phyloP scores from a whole-genome alignment of 1,284 basidiomycete genomes.

The Ustilago curta region DNA sequence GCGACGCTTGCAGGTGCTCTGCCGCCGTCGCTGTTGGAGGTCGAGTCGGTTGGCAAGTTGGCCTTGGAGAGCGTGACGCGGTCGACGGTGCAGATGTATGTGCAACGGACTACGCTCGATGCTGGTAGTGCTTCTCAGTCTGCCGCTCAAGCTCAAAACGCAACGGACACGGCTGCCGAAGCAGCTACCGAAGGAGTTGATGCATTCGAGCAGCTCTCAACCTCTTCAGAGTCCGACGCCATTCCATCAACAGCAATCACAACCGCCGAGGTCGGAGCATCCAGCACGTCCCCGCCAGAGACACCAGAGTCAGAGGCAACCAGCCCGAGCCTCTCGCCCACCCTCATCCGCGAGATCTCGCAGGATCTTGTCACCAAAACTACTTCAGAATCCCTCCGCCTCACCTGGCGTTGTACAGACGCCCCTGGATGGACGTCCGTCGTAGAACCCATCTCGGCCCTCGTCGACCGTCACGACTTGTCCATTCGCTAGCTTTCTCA shows the following conservation, averaged over 20 bases:
- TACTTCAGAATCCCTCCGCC: constrained; percentile 29
- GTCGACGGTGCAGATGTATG: constrained; percentile 21
- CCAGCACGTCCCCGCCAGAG: not conserved
- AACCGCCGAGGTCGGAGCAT: constrained; percentile 1
- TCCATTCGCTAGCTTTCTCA: constrained; percentile 19
- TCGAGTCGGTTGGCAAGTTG: constrained; percentile 6
- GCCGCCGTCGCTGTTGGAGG: constrained; percentile 15
- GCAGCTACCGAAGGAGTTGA: not conserved
- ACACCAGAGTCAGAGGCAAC: not conserved
- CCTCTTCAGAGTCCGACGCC: not conserved
- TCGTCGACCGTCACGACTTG: constrained; percentile 24
- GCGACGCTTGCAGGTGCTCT: constrained; percentile 2
- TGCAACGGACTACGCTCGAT: constrained; percentile 10
- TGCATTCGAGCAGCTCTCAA: not conserved
- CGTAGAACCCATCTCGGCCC: constrained; percentile 26
- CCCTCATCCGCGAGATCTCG: constrained; percentile 34
- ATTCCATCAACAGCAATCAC: constrained; percentile 4
- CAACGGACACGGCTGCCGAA: not conserved
- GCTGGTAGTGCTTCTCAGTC: not conserved
- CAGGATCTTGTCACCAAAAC: constrained; percentile 25
- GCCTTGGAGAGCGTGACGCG: constrained; percentile 28
- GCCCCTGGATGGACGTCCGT: constrained; percentile 17
- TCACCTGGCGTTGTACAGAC: constrained; percentile 14
- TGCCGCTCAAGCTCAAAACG: not conserved
- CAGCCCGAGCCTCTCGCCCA: not conserved